These are phyloP conservation scores for Starmerella bombi DNA, from an alignment of 805 yeast genomes.

Conservation along the genomic window DNA sequence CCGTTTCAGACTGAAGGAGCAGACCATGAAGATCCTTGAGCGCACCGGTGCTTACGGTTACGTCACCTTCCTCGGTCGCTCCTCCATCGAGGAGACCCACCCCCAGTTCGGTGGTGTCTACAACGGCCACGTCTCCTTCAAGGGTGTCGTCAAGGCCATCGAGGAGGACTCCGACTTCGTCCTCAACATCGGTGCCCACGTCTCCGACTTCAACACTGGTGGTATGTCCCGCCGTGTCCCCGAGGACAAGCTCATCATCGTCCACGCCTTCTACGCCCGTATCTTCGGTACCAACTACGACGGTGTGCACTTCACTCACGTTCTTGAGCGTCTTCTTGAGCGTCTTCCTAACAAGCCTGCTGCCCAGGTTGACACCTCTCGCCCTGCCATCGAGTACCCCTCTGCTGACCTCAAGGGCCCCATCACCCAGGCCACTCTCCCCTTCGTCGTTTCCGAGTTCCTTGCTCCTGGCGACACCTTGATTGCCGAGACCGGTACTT, in stretches of 20 bases:
- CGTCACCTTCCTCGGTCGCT: constrained; percentile 58
- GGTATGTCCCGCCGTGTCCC: constrained; percentile 40
- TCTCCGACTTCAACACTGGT: constrained; percentile 60
- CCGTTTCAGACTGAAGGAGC: constrained; percentile 32
- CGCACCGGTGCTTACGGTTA: constrained; percentile 42
- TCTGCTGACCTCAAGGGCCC: constrained; percentile 29
- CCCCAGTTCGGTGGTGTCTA: constrained; percentile 58
- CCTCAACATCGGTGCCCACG: constrained; percentile 53
- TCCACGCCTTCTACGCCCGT: constrained; percentile 43
- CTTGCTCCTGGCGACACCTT: constrained; percentile 53
- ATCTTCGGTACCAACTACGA: constrained; percentile 33
- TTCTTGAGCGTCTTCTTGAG: constrained; percentile 34
- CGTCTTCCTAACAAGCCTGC: constrained; percentile 27
- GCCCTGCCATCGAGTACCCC: constrained; percentile 17
- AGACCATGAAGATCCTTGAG: constrained; percentile 36
- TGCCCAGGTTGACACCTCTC: constrained; percentile 19
- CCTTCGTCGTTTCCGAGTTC: constrained; percentile 32
- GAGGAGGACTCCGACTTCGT: constrained; percentile 48
- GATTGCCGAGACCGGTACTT: constrained; percentile 74
- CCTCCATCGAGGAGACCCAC: constrained; percentile 56
- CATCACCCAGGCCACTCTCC: constrained; percentile 27
- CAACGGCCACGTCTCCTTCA: constrained; percentile 45
- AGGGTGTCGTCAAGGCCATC: constrained; percentile 37
- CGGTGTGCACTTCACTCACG: constrained; percentile 38
- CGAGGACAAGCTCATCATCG: constrained; percentile 33